phyloP scores from a whole-genome alignment of 2,329 filamentous ascomycete species.

The Lasiodiplodia theobromae region DNA sequence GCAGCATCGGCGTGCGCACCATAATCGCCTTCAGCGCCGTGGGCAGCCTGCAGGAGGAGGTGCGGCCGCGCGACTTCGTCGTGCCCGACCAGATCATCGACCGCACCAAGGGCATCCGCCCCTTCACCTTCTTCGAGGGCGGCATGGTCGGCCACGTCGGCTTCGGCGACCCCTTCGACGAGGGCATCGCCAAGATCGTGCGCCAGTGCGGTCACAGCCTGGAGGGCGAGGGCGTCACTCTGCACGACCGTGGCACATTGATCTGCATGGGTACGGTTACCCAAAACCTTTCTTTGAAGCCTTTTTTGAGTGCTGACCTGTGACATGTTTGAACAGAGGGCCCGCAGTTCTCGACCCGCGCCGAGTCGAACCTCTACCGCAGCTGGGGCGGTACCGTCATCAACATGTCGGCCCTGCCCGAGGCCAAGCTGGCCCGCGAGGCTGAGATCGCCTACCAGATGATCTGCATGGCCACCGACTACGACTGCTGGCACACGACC shows the following conservation, averaged over 20 bases:
- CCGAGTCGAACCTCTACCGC: constrained; percentile 95
- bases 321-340: constrained; percentile 66
- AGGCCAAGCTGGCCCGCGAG: constrained; percentile 94
- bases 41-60: constrained; percentile 87
- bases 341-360: constrained; percentile 96
- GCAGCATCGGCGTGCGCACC: constrained; percentile 85
- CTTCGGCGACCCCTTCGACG: constrained; percentile 95
- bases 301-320: constrained; percentile 44
- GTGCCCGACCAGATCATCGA: constrained; percentile 97
- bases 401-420: constrained; percentile 96
- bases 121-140: constrained; percentile 94
- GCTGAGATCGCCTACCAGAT: constrained; percentile 97
- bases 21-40: constrained; percentile 96
- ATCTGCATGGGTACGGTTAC: constrained; percentile 75
- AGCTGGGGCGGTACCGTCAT: constrained; percentile 93
- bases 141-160: constrained; percentile 93
- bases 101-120: constrained; percentile 91
- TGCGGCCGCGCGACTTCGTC: constrained; percentile 95
- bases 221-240: constrained; percentile 80
- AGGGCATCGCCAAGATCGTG: constrained; percentile 76
- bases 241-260: constrained; percentile 85
- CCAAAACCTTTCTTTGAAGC: constrained; percentile 49
- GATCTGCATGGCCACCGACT: constrained; percentile 99
- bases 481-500: constrained; percentile 93
- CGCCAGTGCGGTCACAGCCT: constrained; percentile 77